Base-by-base conservation (phyloP, 441 rosid species). In the Populus hybrid region DNA sequence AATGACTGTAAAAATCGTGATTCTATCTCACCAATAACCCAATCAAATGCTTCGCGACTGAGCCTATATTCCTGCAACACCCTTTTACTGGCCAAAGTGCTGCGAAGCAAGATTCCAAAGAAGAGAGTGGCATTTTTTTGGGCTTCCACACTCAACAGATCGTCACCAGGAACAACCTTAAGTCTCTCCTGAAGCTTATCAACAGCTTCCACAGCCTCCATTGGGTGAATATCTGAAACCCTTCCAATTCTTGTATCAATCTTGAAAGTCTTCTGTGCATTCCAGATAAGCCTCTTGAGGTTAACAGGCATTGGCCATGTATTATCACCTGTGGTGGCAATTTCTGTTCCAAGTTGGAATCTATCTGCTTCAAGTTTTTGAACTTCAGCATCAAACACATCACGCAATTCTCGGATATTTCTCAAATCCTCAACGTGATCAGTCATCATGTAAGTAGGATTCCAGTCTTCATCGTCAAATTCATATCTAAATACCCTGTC, bases 11-110 rank as follows among this genome's bases (percentile, higher is more conserved):
- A 83, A 70, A 96, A 96, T 50, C 99, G 88, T 3, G 99, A 91
- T 82, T 96, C 99, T 26, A 96, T 94, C 86, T 96, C 99, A 81
- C 98, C 99, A 71, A 93, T 86, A 75, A 96, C 94, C 99, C 99
- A 96, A 81, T 96, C 98, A 84, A 96, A 96, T 72, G 98, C 98
- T 87, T 96, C 98, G 0, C 97, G 97, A 79, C 93, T 93, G 66
- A 97, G 99, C 89, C 92, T 94, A 81, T 97, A 92, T 82, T 97
- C 99, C 88, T 94, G 87, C 88, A 97, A 87, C 80, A 97, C 99
- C 87, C 97, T 90, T 85, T 97, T 97, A 85, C 99, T 97, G 46
- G 99, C 98, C 80, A 97, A 90, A 80, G 98, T 94, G 87, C 98
- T 97, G 50, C 98, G 99, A 75, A 94, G 97, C 87, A 94, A 85